Conservation (phyloP, 768 basidiomycete genomes). For the Suillus fuscotomentosus region DNA sequence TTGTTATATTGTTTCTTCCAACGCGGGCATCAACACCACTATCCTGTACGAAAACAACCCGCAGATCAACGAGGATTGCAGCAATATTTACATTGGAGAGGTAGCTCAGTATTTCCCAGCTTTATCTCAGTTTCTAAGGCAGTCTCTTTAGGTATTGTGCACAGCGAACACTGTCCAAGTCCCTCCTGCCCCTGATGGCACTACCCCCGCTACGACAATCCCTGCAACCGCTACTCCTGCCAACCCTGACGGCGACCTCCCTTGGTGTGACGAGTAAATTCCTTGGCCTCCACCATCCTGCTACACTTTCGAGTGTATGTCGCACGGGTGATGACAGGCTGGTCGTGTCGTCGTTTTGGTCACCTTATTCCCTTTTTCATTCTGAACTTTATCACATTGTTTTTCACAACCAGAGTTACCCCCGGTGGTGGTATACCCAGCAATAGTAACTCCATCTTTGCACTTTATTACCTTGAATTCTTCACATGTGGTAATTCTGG, state of each 20-base stretch:
- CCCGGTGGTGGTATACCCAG: conserved; percentile 25
- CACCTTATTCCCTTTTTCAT: not conserved
- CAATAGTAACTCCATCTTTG: conserved; percentile 4
- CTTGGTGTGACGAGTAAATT: conserved; percentile 49
- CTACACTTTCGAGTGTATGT: not conserved
- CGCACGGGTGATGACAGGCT: conserved; percentile 20
- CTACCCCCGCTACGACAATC: conserved; percentile 22
- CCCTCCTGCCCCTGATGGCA: conserved; percentile 42
- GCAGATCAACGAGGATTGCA: conserved; percentile 53
- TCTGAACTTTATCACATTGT: not conserved
- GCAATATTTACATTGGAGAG: conserved; percentile 76
- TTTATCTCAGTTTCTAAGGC: not conserved
- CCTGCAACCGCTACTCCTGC: conserved; percentile 32
- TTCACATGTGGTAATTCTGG: conserved; percentile 26
- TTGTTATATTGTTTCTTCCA: conserved; percentile 50
- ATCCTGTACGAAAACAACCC: conserved; percentile 72
- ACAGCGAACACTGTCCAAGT: conserved; percentile 37
- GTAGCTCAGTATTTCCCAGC: conserved; percentile 35
- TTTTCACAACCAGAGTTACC: conserved; percentile 8
- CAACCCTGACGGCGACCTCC: conserved; percentile 39
- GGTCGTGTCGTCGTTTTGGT: conserved; percentile 22
- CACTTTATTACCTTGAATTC: conserved; percentile 11
- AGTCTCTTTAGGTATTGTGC: conserved; percentile 51
- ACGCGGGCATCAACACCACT: conserved; percentile 46
- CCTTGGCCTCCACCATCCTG: not conserved